Evolutionary conservation across 2,329 filamentous ascomycete genomes (phyloP).

Genomic region (Arachnopeziza araneosa): DNA sequence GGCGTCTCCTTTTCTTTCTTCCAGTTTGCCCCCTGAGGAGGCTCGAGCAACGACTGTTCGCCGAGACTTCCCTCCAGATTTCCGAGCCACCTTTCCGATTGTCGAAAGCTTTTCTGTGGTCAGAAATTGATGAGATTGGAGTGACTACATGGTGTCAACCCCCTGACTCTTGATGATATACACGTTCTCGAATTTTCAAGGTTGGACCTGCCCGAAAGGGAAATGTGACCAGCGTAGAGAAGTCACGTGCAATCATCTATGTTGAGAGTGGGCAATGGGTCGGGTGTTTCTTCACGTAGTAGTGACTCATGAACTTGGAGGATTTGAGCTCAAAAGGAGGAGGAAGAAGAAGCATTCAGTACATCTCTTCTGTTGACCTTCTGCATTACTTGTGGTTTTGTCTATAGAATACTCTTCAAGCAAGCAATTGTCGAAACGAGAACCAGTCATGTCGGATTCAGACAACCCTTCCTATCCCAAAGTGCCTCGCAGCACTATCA

Average conservation of each 20-base stretch:
- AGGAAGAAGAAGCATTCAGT: no score
- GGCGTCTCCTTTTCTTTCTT: not conserved
- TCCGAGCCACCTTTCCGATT: no score
- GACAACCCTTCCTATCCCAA: constrained; percentile 17
- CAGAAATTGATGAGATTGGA: no score
- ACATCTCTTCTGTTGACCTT: not conserved
- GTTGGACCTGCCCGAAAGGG: not conserved
- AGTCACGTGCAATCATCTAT: not conserved
- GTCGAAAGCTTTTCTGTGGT: no score
- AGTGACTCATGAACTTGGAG: not conserved
- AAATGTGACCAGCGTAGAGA: not conserved
- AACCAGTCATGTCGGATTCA: constrained; percentile 8
- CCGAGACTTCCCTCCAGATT: not conserved
- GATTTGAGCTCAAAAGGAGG: not conserved
- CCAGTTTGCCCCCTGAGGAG: not conserved
- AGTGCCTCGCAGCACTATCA: constrained; percentile 22
- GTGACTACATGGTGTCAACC: not conserved
- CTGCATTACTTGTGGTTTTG: not conserved
- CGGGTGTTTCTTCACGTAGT: not conserved
- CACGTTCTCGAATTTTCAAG: not conserved
- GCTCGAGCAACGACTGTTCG: not conserved
- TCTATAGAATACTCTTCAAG: no score
- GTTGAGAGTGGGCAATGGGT: not conserved
- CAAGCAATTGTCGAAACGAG: not conserved
- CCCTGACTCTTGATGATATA: not conserved